phyloP scores from a whole-genome alignment of 129 eudicot genomes.

The Saposhnikovia divaricata region DNA sequence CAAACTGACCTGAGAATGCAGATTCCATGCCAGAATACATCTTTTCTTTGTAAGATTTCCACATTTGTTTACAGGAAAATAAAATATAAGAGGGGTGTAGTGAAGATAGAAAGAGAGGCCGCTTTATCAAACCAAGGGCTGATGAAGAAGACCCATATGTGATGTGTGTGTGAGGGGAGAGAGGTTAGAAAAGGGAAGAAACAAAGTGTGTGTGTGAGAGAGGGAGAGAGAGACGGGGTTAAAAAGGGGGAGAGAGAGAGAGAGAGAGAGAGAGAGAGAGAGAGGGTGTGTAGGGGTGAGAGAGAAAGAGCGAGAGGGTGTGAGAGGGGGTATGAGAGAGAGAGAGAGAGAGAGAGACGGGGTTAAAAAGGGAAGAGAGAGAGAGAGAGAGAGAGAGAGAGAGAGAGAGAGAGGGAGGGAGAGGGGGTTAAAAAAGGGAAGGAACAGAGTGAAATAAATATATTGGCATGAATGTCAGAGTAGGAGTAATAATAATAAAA shows the following conservation, averaged over 20 bases:
- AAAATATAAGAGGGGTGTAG: too few species aligned
- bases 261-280: background rate
- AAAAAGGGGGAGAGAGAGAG: background rate
- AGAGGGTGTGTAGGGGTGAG: background rate
- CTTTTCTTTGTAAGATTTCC: background rate
- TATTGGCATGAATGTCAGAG: background rate
- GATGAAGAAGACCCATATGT: background rate
- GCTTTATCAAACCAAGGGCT: slow-evolving; percentile 9
- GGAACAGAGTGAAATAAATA: background rate
- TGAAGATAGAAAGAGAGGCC: background rate
- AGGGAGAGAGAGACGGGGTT: too few species aligned
- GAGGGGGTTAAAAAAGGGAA: background rate
- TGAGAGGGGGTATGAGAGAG: background rate
- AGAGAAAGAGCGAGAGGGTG: background rate
- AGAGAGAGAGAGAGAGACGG: background rate
- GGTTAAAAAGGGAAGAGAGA: background rate
- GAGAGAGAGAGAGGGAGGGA: background rate
- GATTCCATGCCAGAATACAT: slow-evolving; percentile 11
- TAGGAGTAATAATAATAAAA: background rate
- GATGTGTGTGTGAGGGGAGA: background rate
- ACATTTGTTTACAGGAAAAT: background rate
- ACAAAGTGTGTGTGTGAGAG: background rate
- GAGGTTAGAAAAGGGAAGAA: background rate
- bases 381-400: background rate
- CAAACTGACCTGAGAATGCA: slow-evolving; percentile 9